A percentile compares a stretch with the other conserved stretches of the same genome.
Conservation (phyloP, 2,329 filamentous ascomycete species). For the Sclerotinia subarctica region DNA sequence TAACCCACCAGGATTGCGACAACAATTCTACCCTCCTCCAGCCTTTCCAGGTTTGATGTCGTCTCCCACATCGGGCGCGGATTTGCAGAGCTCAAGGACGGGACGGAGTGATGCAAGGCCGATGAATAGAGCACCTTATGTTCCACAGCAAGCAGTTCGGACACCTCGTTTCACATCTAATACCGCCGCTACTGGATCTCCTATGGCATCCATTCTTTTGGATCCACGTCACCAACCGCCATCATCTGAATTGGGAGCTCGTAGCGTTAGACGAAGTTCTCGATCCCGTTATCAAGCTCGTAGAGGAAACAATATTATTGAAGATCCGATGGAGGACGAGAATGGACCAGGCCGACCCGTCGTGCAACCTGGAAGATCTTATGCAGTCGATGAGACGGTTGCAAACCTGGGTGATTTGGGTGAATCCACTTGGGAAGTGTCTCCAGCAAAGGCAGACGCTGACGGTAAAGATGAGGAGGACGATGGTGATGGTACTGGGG, state of each 20-base stretch:
- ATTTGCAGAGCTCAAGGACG: constrained; percentile 53
- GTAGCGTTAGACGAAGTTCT: constrained; percentile 49
- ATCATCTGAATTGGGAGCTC: constrained; percentile 45
- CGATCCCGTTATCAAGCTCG: constrained; percentile 47
- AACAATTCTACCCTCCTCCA: constrained; percentile 71
- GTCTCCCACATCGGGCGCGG: constrained; percentile 56
- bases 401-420: constrained; percentile 40
- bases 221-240: constrained; percentile 73
- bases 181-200: constrained; percentile 41
- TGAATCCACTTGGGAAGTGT: constrained; percentile 48
- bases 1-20: constrained; percentile 52
- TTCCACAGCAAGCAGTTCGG: constrained; percentile 38
- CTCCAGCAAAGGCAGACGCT: constrained; percentile 35
- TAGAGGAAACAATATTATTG: constrained; percentile 47
- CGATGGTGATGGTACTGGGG: constrained; percentile 46
- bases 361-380: constrained; percentile 7
- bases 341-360: constrained; percentile 33
- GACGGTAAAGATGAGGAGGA: constrained; percentile 44
- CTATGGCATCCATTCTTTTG: constrained; percentile 69
- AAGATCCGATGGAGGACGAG: constrained; percentile 52
- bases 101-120: constrained; percentile 45
- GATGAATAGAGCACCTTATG: constrained; percentile 42
- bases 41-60: constrained; percentile 69
- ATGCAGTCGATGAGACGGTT: constrained; percentile 34
- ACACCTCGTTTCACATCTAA: constrained; percentile 46